Base-by-base conservation (phyloP, 1,284 basidiomycete species). In the Flammula alnicola region DNA sequence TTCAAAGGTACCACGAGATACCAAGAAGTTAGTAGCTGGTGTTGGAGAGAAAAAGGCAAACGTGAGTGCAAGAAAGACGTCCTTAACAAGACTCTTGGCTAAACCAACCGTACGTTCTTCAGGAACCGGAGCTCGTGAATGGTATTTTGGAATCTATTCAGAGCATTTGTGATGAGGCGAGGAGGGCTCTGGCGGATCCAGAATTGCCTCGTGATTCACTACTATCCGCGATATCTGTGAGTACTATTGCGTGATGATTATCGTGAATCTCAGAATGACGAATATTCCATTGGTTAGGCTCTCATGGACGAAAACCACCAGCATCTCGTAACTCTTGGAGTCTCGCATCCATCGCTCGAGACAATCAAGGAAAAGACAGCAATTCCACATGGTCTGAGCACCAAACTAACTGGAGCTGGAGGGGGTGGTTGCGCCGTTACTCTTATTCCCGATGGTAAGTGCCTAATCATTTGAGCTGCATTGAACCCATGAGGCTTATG, bases 351-450 rank as follows among this genome's bases (percentile, higher is more conserved):
- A 4, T 75, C 88, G 1, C 74, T 99, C 43, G 97, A 99, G 69
- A 73, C 78, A 31, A 94, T 98, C 60, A 84, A 88, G 46, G 72
- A 76, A 25, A 84, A 80, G 60, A 93, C 94, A 0, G 71, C 76
- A 3, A 74, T 75, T 11, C 85, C 86, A 5, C 91, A 88, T 69
- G 73, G 72, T 5, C 76, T 99, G 39, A 86, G 86, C 57, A 98
- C 96, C n/a, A 99, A 99, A 76, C 73, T 99, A 46, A 99, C 97
- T 2, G 97, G 97, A 32, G 96, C 97, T 2, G 97, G 97, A n/a
- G 97, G 97, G 22, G 97, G 97, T 12, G 97, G 97, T 12, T 99
- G 97, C 64, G 91, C 96, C 2, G 94, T 99, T 22, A 98, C 95
- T 4, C 81, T 99, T 26, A 79, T 99, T 43, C 95, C 95, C 42